These are phyloP conservation scores for Talaromyces sp. DNA, from an alignment of 2,329 filamentous ascomycete species.

Conservation along the genomic window DNA sequence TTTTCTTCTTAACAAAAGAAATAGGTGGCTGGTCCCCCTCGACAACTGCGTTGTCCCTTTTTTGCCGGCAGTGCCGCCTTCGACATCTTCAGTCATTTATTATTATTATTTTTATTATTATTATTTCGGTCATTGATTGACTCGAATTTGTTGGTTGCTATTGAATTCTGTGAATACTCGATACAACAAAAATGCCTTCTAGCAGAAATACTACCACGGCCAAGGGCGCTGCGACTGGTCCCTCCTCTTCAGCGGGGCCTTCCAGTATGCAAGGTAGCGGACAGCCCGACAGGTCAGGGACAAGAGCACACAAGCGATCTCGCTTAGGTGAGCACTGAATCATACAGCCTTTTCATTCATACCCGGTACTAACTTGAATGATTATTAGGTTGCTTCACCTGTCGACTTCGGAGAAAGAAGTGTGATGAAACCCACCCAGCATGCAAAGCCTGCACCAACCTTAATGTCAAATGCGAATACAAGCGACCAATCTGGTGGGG, in stretches of 20 bases:
- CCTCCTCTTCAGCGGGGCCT: not conserved
- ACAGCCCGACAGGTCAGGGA: not conserved
- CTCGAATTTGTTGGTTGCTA: not conserved
- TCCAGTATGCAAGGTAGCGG: not conserved
- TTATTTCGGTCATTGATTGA: constrained; percentile 3
- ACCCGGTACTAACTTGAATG: not conserved
- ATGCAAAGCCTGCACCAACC: constrained; percentile 67
- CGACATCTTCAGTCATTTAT: not conserved
- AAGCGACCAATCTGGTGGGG: constrained; percentile 97
- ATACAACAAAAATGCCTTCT: constrained; percentile 10
- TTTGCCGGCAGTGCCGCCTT: constrained; percentile 9
- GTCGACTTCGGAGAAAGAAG: constrained; percentile 69
- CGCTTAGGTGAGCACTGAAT: constrained; percentile 74
- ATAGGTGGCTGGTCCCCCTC: constrained; percentile 16
- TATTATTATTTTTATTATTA: no score
- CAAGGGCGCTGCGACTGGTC: not conserved
- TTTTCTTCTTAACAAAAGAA: constrained; percentile 12
- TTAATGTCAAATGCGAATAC: constrained; percentile 90
- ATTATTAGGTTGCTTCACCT: constrained; percentile 65
- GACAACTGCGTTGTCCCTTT: constrained; percentile 18
- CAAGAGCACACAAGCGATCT: constrained; percentile 85
- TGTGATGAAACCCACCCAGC: constrained; percentile 68
- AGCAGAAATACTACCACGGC: not conserved
- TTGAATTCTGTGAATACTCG: constrained; percentile 2
- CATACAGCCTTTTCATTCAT: constrained; percentile 2